A percentile compares a stretch with the other conserved stretches of the same genome.
phyloP scores from a whole-genome alignment of 805 yeast species.

The Candida montana region DNA sequence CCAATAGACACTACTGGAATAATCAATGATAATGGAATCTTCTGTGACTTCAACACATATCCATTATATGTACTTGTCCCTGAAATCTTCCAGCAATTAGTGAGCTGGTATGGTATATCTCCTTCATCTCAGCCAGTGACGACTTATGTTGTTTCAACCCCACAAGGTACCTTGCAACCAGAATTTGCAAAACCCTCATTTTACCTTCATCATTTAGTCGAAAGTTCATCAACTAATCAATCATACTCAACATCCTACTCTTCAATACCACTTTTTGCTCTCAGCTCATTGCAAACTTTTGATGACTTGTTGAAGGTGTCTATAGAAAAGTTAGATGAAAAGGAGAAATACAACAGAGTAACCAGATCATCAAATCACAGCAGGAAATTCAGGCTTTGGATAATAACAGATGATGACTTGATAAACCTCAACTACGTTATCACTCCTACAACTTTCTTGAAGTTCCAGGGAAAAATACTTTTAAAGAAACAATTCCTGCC shows the following conservation, averaged over 20 bases:
- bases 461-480: conserved; percentile 18
- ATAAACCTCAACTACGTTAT: conserved; percentile 16
- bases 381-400: conserved; percentile 21
- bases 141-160: conserved; percentile 31
- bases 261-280: conserved; percentile 24
- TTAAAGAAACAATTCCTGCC: conserved; percentile 20
- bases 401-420: conserved; percentile 13
- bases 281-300: conserved; percentile 30
- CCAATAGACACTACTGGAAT: conserved; percentile 42
- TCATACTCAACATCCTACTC: conserved; percentile 15
- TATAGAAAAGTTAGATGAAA: conserved; percentile 13
- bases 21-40: conserved; percentile 36
- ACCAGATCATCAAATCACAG: not conserved
- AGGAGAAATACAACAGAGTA: conserved; percentile 9
- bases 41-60: conserved; percentile 28
- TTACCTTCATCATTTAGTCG: conserved; percentile 28
- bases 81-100: conserved; percentile 38
- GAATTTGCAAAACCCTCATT: conserved; percentile 33
- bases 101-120: conserved; percentile 49
- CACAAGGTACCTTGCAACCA: conserved; percentile 25
- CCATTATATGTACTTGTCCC: conserved; percentile 37
- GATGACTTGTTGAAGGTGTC: conserved; percentile 13
- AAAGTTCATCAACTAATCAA: conserved; percentile 5
- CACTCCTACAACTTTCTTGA: conserved; percentile 26
- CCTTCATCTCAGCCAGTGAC: conserved; percentile 32